Base-by-base conservation (phyloP, 148 eudicot species). In the Chenopodium formosanum region DNA sequence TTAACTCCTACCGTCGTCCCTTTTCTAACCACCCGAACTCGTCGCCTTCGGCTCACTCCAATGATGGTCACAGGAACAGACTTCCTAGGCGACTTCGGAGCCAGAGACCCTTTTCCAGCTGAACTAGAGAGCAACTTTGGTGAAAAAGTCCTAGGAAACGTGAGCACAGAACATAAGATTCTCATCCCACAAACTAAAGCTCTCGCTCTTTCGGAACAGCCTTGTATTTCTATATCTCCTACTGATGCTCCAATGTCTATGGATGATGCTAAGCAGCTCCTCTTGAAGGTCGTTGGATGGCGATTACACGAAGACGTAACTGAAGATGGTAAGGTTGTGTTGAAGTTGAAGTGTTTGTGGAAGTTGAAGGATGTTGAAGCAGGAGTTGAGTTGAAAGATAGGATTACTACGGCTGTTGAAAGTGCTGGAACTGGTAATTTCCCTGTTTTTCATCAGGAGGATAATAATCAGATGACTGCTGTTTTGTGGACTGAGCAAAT, bases 231-330 rank as follows among this genome's bases (percentile, higher is more conserved):
- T 0, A 65, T 89, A 40, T 86, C 92, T 63, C 85, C 88, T 67
- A 32, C 77, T 20, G 88, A 89, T 48, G 76, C 86, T 71, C 91
- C 97, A 16, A 58, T 96, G 80, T 62, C 92, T 3, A 76, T 58
- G 25, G 84, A 84, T 52, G 95, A 91, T 47, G 97, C 98, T 67
- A 84, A 91, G 79, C 83, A 85, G 82, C 84, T 96, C 48, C 56
- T 96, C 27, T 76, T 79, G 65, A 96, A 95, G 92, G 88, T 96
- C 71, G 87, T 95, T 19, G 99, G 99, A 14, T 95, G 99, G 98
- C 90, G 91, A 70, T 44, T 95, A 66, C 70, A 85, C 47, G 86
- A 90, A 63, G 95, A 88, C 16, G 85, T 85, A 73, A 52, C 23
- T 16, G 90, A 85, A 48, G 85, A 73, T 13, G 81, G 74, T 1